Conservation (phyloP, 345 rosid genomes). For the Hibiscus tridactylites region DNA sequence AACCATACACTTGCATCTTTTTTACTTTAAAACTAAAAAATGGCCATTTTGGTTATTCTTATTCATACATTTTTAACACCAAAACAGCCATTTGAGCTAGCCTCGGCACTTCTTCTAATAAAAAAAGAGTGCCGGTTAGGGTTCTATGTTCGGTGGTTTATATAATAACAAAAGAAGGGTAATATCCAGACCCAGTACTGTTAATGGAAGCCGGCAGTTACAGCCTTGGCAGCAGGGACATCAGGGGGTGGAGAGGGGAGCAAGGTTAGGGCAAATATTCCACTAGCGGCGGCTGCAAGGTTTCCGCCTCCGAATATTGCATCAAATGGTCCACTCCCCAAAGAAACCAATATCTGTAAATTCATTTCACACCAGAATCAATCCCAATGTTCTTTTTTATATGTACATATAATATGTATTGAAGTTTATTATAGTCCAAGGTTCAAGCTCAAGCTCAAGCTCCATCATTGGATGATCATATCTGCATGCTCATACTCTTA, state of each 20-base stretch:
- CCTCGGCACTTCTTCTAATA: background rate
- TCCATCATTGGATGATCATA: background rate
- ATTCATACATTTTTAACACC: background rate
- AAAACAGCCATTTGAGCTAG: background rate
- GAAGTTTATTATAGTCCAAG: too few species aligned
- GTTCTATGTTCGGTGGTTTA: background rate
- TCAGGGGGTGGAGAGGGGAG: constrained; percentile 72
- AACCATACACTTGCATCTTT: background rate
- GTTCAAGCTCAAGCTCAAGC: too few species aligned
- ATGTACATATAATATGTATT: background rate
- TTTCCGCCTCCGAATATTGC: background rate
- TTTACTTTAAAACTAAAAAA: background rate
- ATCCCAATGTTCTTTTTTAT: background rate
- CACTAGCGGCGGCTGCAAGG: background rate
- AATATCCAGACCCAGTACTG: background rate
- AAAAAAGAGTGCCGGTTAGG: background rate
- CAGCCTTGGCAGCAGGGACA: constrained; percentile 16
- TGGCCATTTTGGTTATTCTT: background rate
- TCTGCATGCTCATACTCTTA: background rate
- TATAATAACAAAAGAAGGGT: background rate
- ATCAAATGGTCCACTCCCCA: constrained; percentile 8
- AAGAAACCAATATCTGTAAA: constrained; percentile 61
- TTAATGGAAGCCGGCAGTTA: constrained; percentile 28
- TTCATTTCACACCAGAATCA: background rate
- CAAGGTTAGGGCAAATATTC: constrained; percentile 18